Evolutionary conservation across 495 filamentous ascomycete genomes (phyloP).

Genomic region (Daldinia childiae): DNA sequence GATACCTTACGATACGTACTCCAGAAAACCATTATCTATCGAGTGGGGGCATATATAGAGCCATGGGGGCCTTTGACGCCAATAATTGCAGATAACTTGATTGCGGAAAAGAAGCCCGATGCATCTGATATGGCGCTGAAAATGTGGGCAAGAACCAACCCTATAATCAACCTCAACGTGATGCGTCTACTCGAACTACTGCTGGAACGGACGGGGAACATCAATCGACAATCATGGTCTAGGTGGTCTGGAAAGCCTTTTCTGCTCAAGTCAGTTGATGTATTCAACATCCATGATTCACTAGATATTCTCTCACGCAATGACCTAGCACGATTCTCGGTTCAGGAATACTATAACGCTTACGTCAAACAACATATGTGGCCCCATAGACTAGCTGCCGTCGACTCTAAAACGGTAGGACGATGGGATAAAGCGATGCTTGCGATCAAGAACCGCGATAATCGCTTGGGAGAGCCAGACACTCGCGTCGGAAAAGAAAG

Average conservation of each 20-base stretch:
- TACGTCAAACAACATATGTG: background rate
- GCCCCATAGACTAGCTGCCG: background rate
- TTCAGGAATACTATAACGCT: background rate
- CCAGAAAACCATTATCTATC: background rate
- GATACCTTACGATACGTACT: background rate
- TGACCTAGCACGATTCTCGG: background rate
- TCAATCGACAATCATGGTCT: background rate
- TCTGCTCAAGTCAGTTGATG: background rate
- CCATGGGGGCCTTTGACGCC: background rate
- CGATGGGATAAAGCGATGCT: background rate
- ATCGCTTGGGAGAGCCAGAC: background rate
- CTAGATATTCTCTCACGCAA: background rate
- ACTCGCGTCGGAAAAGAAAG: background rate
- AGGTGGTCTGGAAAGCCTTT: too few species aligned
- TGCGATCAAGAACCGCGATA: background rate
- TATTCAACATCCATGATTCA: background rate
- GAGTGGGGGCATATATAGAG: background rate
- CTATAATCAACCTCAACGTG: background rate
- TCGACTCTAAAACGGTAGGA: background rate
- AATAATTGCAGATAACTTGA: background rate
- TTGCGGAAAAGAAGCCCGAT: background rate
- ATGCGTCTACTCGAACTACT: background rate
- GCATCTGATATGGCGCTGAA: background rate
- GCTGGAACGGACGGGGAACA: too few species aligned
- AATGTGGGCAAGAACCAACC: background rate